Conservation (phyloP, 176 grass and related monocot species). For the Ananas comosus region DNA sequence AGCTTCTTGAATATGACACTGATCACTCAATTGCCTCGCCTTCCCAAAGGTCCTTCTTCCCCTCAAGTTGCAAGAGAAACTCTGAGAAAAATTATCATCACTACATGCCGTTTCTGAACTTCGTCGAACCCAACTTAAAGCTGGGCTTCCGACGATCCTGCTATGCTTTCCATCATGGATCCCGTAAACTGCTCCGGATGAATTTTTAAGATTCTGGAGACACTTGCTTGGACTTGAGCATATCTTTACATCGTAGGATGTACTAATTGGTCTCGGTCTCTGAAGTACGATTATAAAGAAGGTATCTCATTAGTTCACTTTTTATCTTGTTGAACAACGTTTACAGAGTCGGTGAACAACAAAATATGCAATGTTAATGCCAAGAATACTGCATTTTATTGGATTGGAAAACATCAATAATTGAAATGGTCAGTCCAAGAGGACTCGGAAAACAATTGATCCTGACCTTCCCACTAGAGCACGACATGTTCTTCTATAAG, state of each 20-base stretch:
- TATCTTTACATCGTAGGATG: conserved; percentile 18
- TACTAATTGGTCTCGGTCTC: conserved; percentile 21
- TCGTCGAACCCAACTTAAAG: neutral
- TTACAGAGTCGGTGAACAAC: neutral
- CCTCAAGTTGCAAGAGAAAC: neutral
- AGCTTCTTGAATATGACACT: neutral
- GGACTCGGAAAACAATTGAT: too few species aligned
- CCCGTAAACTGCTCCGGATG: neutral
- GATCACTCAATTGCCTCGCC: neutral
- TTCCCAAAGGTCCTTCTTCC: neutral
- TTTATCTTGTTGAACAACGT: neutral
- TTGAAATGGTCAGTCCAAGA: too few species aligned
- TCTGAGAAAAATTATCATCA: neutral
- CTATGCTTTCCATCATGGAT: neutral
- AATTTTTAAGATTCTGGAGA: conserved; percentile 2
- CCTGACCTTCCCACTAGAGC: too few species aligned
- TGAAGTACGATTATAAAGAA: conserved; percentile 12
- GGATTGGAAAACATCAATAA: neutral
- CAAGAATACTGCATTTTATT: neutral
- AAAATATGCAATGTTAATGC: neutral
- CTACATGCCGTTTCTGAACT: neutral
- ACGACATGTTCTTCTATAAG: neutral
- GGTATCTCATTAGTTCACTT: neutral
- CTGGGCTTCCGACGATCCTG: neutral
- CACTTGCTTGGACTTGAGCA: conserved; percentile 43